Percentiles rank a stretch among this genome's conserved stretches.
Evolutionary conservation across 1,284 basidiomycete genomes (phyloP).

Genomic region (Puccinia coronata): DNA sequence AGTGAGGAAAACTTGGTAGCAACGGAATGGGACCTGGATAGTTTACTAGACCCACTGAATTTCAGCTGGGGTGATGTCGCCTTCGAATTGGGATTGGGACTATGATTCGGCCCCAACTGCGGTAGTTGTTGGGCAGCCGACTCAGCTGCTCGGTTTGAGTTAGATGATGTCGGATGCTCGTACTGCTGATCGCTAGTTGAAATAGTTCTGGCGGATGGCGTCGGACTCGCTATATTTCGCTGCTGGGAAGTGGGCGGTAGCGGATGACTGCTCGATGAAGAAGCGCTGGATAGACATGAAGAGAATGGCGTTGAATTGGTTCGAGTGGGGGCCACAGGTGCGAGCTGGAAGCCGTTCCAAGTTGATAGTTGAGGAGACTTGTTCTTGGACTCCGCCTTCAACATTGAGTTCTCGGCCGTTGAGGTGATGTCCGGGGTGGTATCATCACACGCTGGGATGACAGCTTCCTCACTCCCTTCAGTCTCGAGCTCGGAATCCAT

Average conservation of each 20-base stretch:
- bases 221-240: background rate
- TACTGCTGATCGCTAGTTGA: background rate
- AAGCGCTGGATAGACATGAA: background rate
- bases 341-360: slow-evolving; percentile 15
- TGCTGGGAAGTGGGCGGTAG: background rate
- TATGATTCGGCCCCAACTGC: background rate
- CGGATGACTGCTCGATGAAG: background rate
- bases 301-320: slow-evolving; percentile 1
- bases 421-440: background rate
- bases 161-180: slow-evolving; percentile 5
- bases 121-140: background rate
- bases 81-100: background rate
- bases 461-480: background rate
- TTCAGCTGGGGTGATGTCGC: background rate
- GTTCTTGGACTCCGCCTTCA: background rate
- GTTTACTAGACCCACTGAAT: background rate
- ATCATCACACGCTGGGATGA: background rate
- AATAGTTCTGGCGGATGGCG: background rate
- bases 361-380: slow-evolving; percentile 6
- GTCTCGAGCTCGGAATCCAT: background rate
- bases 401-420: background rate
- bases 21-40: background rate
- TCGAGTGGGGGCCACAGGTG: background rate
- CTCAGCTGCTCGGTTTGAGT: background rate
- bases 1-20: background rate